Conservation (phyloP, 192 early-diverging fungal species). For the Funneliformis mosseae region DNA sequence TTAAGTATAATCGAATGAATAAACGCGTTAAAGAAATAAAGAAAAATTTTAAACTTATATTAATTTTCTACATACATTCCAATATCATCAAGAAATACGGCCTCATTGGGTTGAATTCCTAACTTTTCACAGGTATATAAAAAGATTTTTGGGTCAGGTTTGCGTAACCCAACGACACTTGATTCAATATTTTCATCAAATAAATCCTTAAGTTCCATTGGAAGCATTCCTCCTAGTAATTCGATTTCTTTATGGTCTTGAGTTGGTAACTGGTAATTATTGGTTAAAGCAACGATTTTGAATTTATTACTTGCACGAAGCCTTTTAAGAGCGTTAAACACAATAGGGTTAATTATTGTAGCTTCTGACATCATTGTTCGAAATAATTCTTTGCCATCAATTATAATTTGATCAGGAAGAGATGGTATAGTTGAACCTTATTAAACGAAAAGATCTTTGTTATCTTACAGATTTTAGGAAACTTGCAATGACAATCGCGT, state of each 20-base stretch:
- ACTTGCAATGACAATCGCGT: background rate
- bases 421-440: constrained; percentile 27
- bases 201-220: constrained; percentile 46
- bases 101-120: constrained; percentile 65
- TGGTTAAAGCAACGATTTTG: constrained; percentile 80
- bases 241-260: constrained; percentile 43
- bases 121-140: constrained; percentile 70
- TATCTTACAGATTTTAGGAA: background rate
- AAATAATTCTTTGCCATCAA: constrained; percentile 67
- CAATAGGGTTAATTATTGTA: constrained; percentile 41
- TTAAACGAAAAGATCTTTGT: background rate
- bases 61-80: constrained; percentile 45
- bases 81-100: constrained; percentile 87
- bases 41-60: background rate
- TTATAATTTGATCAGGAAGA: constrained; percentile 33
- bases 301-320: constrained; percentile 51
- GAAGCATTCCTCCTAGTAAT: constrained; percentile 37
- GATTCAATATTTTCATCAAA: constrained; percentile 84
- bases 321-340: constrained; percentile 53
- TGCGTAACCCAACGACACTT: constrained; percentile 72
- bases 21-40: constrained; percentile 4
- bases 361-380: constrained; percentile 65
- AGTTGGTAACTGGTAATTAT: constrained; percentile 68
- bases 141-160: constrained; percentile 80
- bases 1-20: background rate